Conservation (phyloP, 352 stramenopile genomes). For the Pythium sp. region DNA sequence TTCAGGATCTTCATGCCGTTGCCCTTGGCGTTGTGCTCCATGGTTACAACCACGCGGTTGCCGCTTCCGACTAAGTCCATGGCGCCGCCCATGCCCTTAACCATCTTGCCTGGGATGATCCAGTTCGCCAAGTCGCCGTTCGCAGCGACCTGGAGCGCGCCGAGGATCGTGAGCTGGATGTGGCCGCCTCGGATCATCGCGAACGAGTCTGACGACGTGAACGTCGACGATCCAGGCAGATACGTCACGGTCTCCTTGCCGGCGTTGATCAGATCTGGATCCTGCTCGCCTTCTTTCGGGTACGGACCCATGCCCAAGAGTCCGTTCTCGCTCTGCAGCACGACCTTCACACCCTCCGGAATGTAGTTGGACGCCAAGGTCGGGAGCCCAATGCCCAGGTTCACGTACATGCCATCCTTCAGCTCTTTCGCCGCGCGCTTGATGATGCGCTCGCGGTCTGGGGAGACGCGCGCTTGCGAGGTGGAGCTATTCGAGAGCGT, state of each 20-base stretch:
- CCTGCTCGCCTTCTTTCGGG: conserved; percentile 82
- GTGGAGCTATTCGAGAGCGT: conserved; percentile 77
- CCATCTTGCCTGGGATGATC: conserved; percentile 95
- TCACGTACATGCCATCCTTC: conserved; percentile 97
- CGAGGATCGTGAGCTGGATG: conserved; percentile 96
- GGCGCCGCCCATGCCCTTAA: conserved; percentile 97
- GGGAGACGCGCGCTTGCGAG: conserved; percentile 62
- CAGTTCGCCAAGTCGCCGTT: conserved; percentile 96
- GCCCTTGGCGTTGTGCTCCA: conserved; percentile 96
- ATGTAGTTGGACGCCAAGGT: conserved; percentile 96
- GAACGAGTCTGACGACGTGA: conserved; percentile 94
- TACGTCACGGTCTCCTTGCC: conserved; percentile 97
- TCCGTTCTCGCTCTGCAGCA: conserved; percentile 96
- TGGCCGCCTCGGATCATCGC: conserved; percentile 96
- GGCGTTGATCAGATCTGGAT: conserved; percentile 96
- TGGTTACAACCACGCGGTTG: conserved; percentile 95
- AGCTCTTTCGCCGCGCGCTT: conserved; percentile 87
- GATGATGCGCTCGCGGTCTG: conserved; percentile 91
- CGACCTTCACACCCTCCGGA: conserved; percentile 91
- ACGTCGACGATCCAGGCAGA: conserved; percentile 90
- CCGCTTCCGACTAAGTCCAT: conserved; percentile 96
- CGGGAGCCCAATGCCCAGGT: conserved; percentile 95
- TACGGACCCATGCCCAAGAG: conserved; percentile 94
- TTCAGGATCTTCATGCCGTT: conserved; percentile 94
- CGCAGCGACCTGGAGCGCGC: conserved; percentile 90